phyloP scores from a whole-genome alignment of 148 eudicot genomes.

The Diospyros kaki region DNA sequence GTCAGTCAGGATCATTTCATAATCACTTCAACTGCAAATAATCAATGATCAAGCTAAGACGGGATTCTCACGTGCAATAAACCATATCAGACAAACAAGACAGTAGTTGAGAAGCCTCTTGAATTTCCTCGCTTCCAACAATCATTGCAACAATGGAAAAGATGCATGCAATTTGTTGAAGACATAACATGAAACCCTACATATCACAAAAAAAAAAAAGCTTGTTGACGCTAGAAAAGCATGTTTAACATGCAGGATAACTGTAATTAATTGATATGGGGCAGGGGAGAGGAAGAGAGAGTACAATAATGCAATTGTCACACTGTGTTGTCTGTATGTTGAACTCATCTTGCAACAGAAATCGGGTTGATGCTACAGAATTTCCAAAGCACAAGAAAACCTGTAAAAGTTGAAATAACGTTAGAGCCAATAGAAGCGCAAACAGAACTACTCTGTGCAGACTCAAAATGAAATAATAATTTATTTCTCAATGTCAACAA shows the following conservation, averaged over 20 bases:
- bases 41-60: conserved; percentile 1
- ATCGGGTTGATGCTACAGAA: conserved; percentile 93
- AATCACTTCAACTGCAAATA: not conserved
- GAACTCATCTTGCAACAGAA: conserved; percentile 93
- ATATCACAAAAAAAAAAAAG: conserved; percentile 11
- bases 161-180: conserved; percentile 88
- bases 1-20: conserved; percentile 17
- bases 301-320: conserved; percentile 98
- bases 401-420: conserved; percentile 30
- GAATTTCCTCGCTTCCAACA: conserved; percentile 78
- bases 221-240: too few species aligned
- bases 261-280: not conserved
- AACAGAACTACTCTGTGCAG: not conserved
- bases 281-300: conserved; percentile 25
- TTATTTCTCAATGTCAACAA: not conserved
- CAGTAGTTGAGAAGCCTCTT: conserved; percentile 75
- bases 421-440: not conserved
- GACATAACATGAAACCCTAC: conserved; percentile 94
- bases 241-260: not conserved
- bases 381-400: conserved; percentile 75
- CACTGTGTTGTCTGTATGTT: conserved; percentile 94
- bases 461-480: not conserved
- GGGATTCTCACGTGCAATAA: conserved; percentile 78
- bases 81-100: conserved; percentile 66
- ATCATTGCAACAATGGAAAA: conserved; percentile 83